Conservation (phyloP, 2,329 filamentous ascomycete genomes). For the Fusarium tuaranense region DNA sequence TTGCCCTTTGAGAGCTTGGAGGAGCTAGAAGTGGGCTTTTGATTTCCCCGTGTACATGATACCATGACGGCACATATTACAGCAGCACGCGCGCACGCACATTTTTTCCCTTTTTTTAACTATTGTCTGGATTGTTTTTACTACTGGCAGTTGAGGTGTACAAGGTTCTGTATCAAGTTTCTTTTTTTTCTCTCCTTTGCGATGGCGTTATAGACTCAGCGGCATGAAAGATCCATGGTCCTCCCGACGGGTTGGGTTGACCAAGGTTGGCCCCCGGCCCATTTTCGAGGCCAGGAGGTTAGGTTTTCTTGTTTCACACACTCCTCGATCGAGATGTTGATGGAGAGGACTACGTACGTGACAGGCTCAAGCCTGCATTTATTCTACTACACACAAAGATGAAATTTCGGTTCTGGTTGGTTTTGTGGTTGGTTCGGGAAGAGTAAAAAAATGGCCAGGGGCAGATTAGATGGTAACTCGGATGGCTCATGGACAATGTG, state of each 20-base stretch:
- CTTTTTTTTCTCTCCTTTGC: slow-evolving; percentile 17
- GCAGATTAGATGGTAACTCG: slow-evolving; percentile 10
- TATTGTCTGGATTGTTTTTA: slow-evolving; percentile 29
- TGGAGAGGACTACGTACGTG: slow-evolving; percentile 9
- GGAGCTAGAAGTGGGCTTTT: slow-evolving; percentile 24
- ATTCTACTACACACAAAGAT: slow-evolving; percentile 5
- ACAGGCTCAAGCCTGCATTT: neutral
- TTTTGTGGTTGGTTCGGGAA: slow-evolving; percentile 21
- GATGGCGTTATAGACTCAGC: slow-evolving; percentile 44
- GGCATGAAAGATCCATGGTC: slow-evolving; percentile 32
- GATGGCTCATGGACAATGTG: slow-evolving; percentile 36
- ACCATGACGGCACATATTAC: slow-evolving; percentile 50
- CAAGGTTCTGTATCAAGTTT: slow-evolving; percentile 28
- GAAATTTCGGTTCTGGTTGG: neutral
- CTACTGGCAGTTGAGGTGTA: slow-evolving; percentile 29
- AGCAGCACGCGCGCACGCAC: slow-evolving; percentile 35
- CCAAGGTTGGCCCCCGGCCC: slow-evolving; percentile 8
- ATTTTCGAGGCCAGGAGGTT: slow-evolving; percentile 21
- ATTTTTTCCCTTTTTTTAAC: slow-evolving; percentile 7
- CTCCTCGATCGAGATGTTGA: slow-evolving; percentile 28
- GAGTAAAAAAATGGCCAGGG: slow-evolving; percentile 25
- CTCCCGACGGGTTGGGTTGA: slow-evolving; percentile 12
- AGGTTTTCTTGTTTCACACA: slow-evolving; percentile 24
- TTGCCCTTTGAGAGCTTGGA: slow-evolving; percentile 18
- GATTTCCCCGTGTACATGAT: slow-evolving; percentile 50